Base-by-base conservation (phyloP, 2,329 filamentous ascomycete species). In the Phoma sp. region DNA sequence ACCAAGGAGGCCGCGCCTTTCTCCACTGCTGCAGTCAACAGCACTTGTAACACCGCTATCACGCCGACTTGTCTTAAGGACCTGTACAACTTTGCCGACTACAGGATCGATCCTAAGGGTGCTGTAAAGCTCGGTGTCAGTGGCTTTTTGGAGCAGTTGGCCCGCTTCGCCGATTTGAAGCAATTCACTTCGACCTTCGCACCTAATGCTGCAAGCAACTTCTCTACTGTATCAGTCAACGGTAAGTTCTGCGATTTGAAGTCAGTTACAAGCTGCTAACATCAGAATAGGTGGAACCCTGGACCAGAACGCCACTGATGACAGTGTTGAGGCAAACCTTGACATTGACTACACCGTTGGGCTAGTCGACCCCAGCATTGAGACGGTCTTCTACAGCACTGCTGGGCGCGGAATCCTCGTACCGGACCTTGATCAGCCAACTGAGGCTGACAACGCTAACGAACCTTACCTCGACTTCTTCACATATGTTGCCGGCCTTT, bases 311-410 rank as follows among this genome's bases (percentile, higher is more conserved):
- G 69, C 75, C 8, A 61, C 61, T 2, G 58, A 67, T 9, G 73
- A 77, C 59, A 78, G 77, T 57, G 73, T 76, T 13, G 80, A 82
- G 61, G 80, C 79, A 46, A 81, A 82, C 60, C 71, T 82, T 14
- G 80, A 83, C 55, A 72, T 79, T 33, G 78, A 82, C 61, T 81
- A 81, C 55, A 80, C 80, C 4, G 58, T 78, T 37, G 77, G 78
- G 27, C 58, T 82, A 11, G 75, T 76, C 51, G 62, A 75, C 9
- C 78, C 79, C 0, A 58, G 35, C 7, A 62, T 80, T 13, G 74
- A 77, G 2, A 75, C 77, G 10, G 78, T 73, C 8, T 80, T 80
- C 57, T 82, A 74, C 65, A 80, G 75, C 66, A 80, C 78, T 29
- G 75, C 76, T 30, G 78, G 78, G n/a, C 77, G 77, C 33, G 79